These are phyloP conservation scores for Claviceps humidiphila DNA, from an alignment of 2,329 filamentous ascomycete genomes.

Conservation along the genomic window DNA sequence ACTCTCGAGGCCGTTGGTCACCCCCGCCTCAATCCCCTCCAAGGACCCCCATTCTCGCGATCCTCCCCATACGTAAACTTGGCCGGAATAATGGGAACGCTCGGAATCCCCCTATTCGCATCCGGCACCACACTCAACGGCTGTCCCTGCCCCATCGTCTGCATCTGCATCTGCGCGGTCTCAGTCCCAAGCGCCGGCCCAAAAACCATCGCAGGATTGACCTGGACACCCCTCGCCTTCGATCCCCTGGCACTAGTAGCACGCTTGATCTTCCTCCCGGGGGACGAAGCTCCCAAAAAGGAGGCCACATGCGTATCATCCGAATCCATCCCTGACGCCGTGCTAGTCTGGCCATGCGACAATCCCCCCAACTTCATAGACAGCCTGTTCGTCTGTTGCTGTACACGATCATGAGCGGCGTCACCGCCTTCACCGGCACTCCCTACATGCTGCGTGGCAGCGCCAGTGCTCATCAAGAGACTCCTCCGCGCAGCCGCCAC, in stretches of 20 bases:
- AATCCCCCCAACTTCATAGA: slow-evolving; percentile 11
- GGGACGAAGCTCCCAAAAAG: not conserved
- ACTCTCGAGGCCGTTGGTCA: not conserved
- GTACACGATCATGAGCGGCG: not conserved
- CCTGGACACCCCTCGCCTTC: not conserved
- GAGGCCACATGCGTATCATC: not conserved
- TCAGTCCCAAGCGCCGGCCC: not conserved
- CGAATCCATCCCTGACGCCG: too few species aligned
- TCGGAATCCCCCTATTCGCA: slow-evolving; percentile 32
- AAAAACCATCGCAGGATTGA: not conserved
- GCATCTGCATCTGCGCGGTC: too few species aligned
- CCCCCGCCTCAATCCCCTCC: slow-evolving; percentile 15
- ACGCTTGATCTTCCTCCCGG: slow-evolving; percentile 2
- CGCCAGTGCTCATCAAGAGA: not conserved
- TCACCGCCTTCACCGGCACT: not conserved
- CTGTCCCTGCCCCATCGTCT: slow-evolving; percentile 1
- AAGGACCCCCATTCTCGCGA: slow-evolving; percentile 19
- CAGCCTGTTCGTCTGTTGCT: slow-evolving; percentile 1
- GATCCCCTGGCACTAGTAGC: slow-evolving; percentile 3
- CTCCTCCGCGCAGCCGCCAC: slow-evolving; percentile 1
- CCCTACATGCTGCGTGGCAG: not conserved
- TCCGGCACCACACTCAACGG: slow-evolving; percentile 30
- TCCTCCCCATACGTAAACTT: slow-evolving; percentile 26
- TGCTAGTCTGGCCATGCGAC: not conserved
- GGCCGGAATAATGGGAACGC: slow-evolving; percentile 29